A percentile compares a stretch with the other conserved stretches of the same genome.
These are phyloP conservation scores for Evernia prunastri DNA, from an alignment of 495 filamentous ascomycete species.

Conservation along the genomic window DNA sequence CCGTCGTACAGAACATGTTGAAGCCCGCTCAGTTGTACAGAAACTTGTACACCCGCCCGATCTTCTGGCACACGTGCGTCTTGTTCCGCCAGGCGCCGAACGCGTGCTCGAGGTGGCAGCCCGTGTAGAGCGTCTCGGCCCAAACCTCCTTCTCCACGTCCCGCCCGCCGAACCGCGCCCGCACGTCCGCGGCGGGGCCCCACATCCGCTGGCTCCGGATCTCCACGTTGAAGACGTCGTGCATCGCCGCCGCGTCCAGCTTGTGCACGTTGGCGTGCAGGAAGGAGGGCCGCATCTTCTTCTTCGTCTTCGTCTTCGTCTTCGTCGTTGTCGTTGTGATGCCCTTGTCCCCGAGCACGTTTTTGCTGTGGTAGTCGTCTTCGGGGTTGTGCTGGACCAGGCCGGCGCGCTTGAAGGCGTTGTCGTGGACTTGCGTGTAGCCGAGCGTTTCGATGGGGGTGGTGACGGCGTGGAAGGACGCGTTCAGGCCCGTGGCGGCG, in stretches of 20 bases:
- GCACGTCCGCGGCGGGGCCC: slow-evolving; percentile 37
- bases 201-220: slow-evolving; percentile 34
- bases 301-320: too few relatives aligned
- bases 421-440: slow-evolving; percentile 30
- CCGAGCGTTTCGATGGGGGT: slow-evolving; percentile 39
- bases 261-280: slow-evolving; percentile 34
- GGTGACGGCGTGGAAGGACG: slow-evolving; percentile 47
- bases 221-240: slow-evolving; percentile 23
- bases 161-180: slow-evolving; percentile 34
- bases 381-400: slow-evolving; percentile 45
- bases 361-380: slow-evolving; percentile 36
- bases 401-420: slow-evolving; percentile 33
- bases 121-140: slow-evolving; percentile 28
- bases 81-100: slow-evolving; percentile 18
- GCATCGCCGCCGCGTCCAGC: slow-evolving; percentile 30
- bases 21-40: slow-evolving; percentile 7
- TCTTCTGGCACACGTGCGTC: slow-evolving; percentile 15
- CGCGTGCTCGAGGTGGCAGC: slow-evolving; percentile 21
- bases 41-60: slow-evolving; percentile 19
- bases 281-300: slow-evolving; percentile 26
- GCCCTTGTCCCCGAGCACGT: neutral
- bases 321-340: too few relatives aligned
- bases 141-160: slow-evolving; percentile 36
- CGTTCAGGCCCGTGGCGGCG: slow-evolving; percentile 45
- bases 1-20: too few relatives aligned